Base-by-base conservation (phyloP, 768 basidiomycete genomes). In the Tephrocybe sp. region DNA sequence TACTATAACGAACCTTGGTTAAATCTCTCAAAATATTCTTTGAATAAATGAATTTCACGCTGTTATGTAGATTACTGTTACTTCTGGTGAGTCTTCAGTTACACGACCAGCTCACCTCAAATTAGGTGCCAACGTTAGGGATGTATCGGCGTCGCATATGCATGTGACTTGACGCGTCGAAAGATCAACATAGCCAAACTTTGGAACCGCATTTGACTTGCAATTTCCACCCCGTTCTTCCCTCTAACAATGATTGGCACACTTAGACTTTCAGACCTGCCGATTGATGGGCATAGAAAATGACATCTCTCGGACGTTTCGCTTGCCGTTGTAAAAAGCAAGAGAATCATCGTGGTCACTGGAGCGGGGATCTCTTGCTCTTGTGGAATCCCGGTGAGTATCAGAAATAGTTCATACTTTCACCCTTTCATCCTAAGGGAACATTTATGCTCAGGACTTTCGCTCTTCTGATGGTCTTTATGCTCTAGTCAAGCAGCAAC, bases 301-400 rank as follows among this genome's bases (percentile, higher is more conserved):
- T 79, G 83, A 36, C 58, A 82, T 11, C 78, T 97, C 4, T 65
- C 78, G 3, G 83, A 84, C 49, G 68, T 98, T 35, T 92, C 91
- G 11, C 75, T 84, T 6, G 73, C 84, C 9, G 85, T 98, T 30
- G 87, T 86, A 16, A 94, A 89, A 67, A 82, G 84, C 69, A 93
- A 87, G 72, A 86, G 82, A 68, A 86, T 95, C 53, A 79, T 99
- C 16, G 83, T 96, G 8, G 86, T 98, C 55, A 92, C 92, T 28
- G 96, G 96, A 19, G 96, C 96, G 4, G 96, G 96, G 44, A 95
- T 98, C 54, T 96, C 93, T 19, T 98, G 94, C 69, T 92, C 92
- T 19, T 91, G 87, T 63, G 96, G 96, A 48, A 97, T 99, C 63
- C 96, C 95, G 9, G 96, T 98, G 61, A 57, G 91, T 75, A 37